A percentile compares a stretch with the other conserved stretches of the same genome.
Conservation (phyloP, 1,284 basidiomycete genomes). For the Agroathelia rolfsii region DNA sequence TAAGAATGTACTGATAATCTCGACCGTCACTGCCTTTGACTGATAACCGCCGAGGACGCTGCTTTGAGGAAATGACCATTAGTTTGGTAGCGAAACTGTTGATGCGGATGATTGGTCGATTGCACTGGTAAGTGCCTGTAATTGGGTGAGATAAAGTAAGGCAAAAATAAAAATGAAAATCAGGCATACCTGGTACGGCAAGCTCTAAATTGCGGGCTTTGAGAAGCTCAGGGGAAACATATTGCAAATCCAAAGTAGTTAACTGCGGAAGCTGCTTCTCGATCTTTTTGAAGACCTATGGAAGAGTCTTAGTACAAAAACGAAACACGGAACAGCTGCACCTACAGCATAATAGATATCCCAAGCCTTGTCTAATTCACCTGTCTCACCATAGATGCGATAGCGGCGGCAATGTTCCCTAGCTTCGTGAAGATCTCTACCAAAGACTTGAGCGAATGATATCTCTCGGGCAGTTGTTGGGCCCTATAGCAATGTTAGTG, state of each 20-base stretch:
- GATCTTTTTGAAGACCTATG: constrained; percentile 92
- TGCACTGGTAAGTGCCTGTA: constrained; percentile 86
- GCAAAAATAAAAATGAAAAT: constrained; percentile 1
- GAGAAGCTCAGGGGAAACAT: constrained; percentile 90
- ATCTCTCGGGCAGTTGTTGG: constrained; percentile 93
- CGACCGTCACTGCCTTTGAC: constrained; percentile 88
- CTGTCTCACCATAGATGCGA: constrained; percentile 78
- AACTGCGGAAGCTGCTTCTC: constrained; percentile 90
- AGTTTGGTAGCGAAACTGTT: constrained; percentile 78
- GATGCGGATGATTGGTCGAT: constrained; percentile 81
- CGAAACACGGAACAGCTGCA: constrained; percentile 5
- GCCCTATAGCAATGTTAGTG: constrained; percentile 43
- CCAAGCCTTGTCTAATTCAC: constrained; percentile 98
- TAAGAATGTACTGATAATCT: constrained; percentile 90
- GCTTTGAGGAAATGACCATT: constrained; percentile 96
- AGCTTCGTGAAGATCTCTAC: constrained; percentile 90
- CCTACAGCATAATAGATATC: constrained; percentile 90
- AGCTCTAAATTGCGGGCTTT: constrained; percentile 87
- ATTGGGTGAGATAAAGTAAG: constrained; percentile 4
- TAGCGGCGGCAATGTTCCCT: constrained; percentile 86
- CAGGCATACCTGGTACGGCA: constrained; percentile 76
- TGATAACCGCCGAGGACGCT: constrained; percentile 85
- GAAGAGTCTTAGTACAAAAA: constrained; percentile 9
- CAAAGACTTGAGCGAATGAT: constrained; percentile 92
- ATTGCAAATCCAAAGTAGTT: constrained; percentile 92